A percentile compares a stretch with the other conserved stretches of the same genome.
These are phyloP conservation scores for Aspergillus proliferans DNA, from an alignment of 2,329 filamentous ascomycete genomes.

Conservation along the genomic window DNA sequence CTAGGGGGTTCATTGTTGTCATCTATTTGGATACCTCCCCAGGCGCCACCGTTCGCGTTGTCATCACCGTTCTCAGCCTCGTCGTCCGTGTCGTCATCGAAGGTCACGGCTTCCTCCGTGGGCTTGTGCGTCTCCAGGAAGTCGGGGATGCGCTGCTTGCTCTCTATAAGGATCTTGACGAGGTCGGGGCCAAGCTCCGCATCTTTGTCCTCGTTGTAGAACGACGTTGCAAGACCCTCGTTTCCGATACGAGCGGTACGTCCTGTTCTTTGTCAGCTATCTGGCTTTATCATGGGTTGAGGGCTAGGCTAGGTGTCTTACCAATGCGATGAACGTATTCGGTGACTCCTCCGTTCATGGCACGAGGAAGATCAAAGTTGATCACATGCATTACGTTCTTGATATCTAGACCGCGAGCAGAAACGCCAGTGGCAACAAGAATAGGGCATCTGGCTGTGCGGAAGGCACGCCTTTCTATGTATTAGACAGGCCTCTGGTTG, in stretches of 20 bases:
- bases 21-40: constrained; percentile 11
- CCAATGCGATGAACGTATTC: constrained; percentile 95
- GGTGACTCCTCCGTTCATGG: constrained; percentile 74
- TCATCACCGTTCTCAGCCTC: constrained; percentile 26
- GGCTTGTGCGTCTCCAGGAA: constrained; percentile 62
- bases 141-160: constrained; percentile 69
- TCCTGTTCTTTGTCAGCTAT: constrained; percentile 43
- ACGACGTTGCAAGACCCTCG: constrained; percentile 75
- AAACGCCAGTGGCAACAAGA: constrained; percentile 77
- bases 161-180: constrained; percentile 76
- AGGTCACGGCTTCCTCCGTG: constrained; percentile 36
- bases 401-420: constrained; percentile 83
- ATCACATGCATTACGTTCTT: constrained; percentile 83
- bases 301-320: constrained; percentile 37
- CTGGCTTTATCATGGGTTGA: background rate
- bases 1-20: constrained; percentile 2
- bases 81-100: constrained; percentile 50
- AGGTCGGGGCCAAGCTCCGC: constrained; percentile 66
- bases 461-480: constrained; percentile 60
- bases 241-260: constrained; percentile 93
- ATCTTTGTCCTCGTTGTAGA: constrained; percentile 76
- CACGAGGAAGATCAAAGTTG: constrained; percentile 80
- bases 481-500: background rate
- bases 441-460: constrained; percentile 68
- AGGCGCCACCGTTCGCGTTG: constrained; percentile 9